Conservation (phyloP, 495 filamentous ascomycete species). For the Penicillium pancosmium region DNA sequence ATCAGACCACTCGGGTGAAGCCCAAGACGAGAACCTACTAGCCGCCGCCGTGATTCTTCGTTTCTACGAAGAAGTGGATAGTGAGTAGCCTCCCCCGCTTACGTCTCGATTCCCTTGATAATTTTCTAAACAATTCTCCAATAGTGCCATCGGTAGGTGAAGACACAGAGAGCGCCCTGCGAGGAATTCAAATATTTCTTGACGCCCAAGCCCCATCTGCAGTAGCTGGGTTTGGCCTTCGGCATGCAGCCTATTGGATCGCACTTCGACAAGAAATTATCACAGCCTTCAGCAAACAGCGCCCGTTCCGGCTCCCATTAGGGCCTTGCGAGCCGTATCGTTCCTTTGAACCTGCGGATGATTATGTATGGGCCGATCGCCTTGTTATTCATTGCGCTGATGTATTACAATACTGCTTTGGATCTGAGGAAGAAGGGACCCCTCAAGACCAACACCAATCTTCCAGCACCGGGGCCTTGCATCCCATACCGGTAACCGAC, state of each 20-base stretch:
- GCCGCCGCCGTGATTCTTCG: slow-evolving; percentile 35
- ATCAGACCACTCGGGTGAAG: slow-evolving; percentile 19
- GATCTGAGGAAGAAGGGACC: slow-evolving; percentile 21
- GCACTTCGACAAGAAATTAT: slow-evolving; percentile 41
- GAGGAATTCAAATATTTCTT: slow-evolving; percentile 21
- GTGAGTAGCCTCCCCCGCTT: slow-evolving; percentile 10
- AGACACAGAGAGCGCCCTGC: slow-evolving; percentile 18
- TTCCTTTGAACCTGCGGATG: slow-evolving; percentile 31
- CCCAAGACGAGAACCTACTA: slow-evolving; percentile 30
- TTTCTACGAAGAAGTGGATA: slow-evolving; percentile 38
- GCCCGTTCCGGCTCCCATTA: slow-evolving; percentile 30
- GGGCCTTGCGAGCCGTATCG: slow-evolving; percentile 25
- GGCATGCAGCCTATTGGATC: slow-evolving; percentile 37
- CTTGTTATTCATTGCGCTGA: slow-evolving; percentile 37
- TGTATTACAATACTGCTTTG: slow-evolving; percentile 31
- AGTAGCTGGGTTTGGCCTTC: slow-evolving; percentile 25
- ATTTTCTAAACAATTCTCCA: not conserved
- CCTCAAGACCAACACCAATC: slow-evolving; percentile 4
- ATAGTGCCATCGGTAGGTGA: slow-evolving; percentile 17
- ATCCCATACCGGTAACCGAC: slow-evolving; percentile 9
- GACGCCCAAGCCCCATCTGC: slow-evolving; percentile 16
- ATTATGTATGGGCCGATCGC: slow-evolving; percentile 38
- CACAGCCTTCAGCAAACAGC: slow-evolving; percentile 39
- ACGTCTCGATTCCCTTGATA: not conserved
- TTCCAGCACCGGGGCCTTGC: slow-evolving; percentile 11